Evolutionary conservation across 1,139 yeast species (phyloP), one percentile per base, ranked within the genome.

Genomic region (Lodderomyces orthopsilosis): DNA sequence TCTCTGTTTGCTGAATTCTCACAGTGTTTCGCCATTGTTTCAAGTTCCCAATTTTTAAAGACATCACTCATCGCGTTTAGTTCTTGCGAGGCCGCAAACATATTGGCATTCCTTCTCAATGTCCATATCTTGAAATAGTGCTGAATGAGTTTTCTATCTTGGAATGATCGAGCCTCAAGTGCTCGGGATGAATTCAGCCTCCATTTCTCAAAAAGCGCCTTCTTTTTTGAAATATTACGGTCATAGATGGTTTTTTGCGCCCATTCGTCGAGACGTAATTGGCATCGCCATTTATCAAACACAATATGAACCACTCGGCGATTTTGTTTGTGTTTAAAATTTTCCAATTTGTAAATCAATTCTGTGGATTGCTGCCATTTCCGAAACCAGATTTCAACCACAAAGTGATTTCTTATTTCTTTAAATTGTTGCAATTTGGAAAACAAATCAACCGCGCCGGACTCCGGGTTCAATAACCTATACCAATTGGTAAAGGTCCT

Each of bases 291-390:
- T 3, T 12, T 23, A 10, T 14, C n/a, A 22, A 36, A 36, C 4
- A 24, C 28, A 21, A 21, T 34, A 8, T n/a, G 15, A 4, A 34
- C 15, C 15, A 19, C 13, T 3, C 24, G 14, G 15, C 17, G 17
- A 10, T 22, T n/a, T 9, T 19, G 37, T 18, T 19, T 13, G 9
- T 7, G 10, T 12, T 34, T 34, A n/a, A 34, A 21, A 7, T 36
- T 9, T n/a, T 22, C 13, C 3, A 21, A 8, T 23, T 36, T 22
- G 15, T 15, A 15, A 10, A 19, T 12, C 21, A 36, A 3, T 23
- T 13, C 13, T 7, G 14, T 12, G 14, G 26, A 23, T 14, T 22
- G 23, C 14, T 24, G 40, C 65, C 65, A 60, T n/a, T 37, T 46
- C 1, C 36, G 32, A 23, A 61, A 49, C 21, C 44, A 52, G 34